Percentiles rank a stretch among this genome's conserved stretches.
Evolutionary conservation across 169 alveolate species (phyloP).

Genomic region (Plasmodium adleri): DNA sequence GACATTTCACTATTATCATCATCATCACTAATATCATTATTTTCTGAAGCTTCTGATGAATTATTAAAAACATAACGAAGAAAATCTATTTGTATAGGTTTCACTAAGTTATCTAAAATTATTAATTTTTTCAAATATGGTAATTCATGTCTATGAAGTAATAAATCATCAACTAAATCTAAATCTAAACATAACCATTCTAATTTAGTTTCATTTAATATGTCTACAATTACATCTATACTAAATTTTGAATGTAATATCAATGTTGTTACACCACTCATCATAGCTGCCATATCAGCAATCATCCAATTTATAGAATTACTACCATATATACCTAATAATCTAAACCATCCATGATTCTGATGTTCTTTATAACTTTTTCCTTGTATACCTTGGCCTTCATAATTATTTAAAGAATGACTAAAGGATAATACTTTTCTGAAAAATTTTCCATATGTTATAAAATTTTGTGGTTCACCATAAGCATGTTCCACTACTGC

Average conservation of each 20-base stretch:
- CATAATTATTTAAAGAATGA: conserved; percentile 2
- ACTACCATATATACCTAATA: conserved; percentile 65
- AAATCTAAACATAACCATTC: conserved; percentile 64
- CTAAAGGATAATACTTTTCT: neutral
- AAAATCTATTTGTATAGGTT: neutral
- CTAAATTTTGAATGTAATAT: conserved; percentile 64
- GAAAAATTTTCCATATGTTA: conserved; percentile 9
- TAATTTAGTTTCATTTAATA: conserved; percentile 37
- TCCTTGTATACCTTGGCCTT: conserved; percentile 47
- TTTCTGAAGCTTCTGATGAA: neutral
- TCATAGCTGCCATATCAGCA: conserved; percentile 40
- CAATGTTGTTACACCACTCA: conserved; percentile 23
- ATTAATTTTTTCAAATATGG: conserved; percentile 46
- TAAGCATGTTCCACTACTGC: conserved; percentile 26
- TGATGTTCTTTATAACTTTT: conserved; percentile 26
- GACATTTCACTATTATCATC: neutral
- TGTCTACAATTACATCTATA: conserved; percentile 31
- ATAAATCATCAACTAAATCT: conserved; percentile 1
- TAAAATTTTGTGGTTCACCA: conserved; percentile 10
- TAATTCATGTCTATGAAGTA: conserved; percentile 4
- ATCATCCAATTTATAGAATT: conserved; percentile 53
- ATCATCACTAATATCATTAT: neutral
- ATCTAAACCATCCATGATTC: conserved; percentile 24
- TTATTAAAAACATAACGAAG: no score
- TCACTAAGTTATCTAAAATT: conserved; percentile 15